Evolutionary conservation across 306 rosid genomes (phyloP).

Genomic region (Castanopsis chinensis): DNA sequence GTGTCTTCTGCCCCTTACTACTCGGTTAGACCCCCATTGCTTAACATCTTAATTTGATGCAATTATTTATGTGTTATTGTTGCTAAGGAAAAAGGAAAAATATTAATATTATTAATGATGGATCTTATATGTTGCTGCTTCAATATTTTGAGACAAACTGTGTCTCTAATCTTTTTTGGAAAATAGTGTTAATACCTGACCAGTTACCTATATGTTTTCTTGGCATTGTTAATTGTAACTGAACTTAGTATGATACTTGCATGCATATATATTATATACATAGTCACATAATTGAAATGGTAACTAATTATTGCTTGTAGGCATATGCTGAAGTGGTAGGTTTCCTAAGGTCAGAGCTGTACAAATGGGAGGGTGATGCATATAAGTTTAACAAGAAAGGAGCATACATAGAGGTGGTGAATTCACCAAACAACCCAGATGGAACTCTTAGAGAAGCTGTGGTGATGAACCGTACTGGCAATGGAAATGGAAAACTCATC

Average conservation of each 20-base stretch:
- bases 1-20: constrained; percentile 74
- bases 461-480: constrained; percentile 15
- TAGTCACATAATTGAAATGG: background rate
- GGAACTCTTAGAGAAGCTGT: constrained; percentile 45
- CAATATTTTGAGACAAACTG: no score
- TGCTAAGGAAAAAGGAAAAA: no score
- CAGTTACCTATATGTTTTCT: no score
- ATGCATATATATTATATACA: no score
- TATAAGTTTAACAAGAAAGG: constrained; percentile 38
- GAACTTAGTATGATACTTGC: no score
- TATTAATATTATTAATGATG: no score
- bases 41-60: background rate
- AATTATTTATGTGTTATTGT: no score
- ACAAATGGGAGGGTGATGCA: constrained; percentile 84
- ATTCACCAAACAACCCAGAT: constrained; percentile 79
- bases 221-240: no score
- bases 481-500: constrained; percentile 36
- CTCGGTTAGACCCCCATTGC: constrained; percentile 44
- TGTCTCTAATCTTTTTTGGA: no score
- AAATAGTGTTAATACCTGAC: no score
- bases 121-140: no score
- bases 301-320: constrained; percentile 24
- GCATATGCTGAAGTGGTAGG: constrained; percentile 47
- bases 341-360: constrained; percentile 42
- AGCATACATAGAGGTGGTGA: constrained; percentile 72